Conservation (phyloP, 768 basidiomycete genomes). For the Hebeloma cylindrosporum region DNA sequence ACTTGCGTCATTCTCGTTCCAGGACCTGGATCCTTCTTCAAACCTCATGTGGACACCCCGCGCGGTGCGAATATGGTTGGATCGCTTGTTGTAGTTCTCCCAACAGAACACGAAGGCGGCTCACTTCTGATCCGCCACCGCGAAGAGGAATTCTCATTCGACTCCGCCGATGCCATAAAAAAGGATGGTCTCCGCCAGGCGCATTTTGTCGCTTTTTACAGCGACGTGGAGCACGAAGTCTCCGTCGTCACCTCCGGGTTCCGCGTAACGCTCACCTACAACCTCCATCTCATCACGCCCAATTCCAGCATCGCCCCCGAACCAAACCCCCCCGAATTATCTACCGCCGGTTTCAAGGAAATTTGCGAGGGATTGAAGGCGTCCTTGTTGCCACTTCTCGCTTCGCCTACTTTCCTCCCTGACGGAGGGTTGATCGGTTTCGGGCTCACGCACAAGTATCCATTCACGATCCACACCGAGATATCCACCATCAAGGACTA, state of each 20-base stretch:
- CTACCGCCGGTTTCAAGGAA: too few relatives aligned
- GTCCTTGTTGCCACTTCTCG: constrained; percentile 26
- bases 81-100: constrained; percentile 52
- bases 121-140: constrained; percentile 35
- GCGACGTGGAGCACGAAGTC: constrained; percentile 45
- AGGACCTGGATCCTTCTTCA: constrained; percentile 49
- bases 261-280: constrained; percentile 43
- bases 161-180: constrained; percentile 32
- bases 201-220: constrained; percentile 35
- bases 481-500: constrained; percentile 16
- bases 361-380: too few relatives aligned
- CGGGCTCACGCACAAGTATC: constrained; percentile 36
- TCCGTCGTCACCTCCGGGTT: constrained; percentile 33
- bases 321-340: too few relatives aligned
- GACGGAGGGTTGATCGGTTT: constrained; percentile 35
- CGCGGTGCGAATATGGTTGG: constrained; percentile 46
- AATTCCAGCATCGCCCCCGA: neutral
- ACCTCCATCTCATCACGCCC: constrained; percentile 30
- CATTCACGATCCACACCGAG: constrained; percentile 16
- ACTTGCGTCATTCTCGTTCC: neutral
- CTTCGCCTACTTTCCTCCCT: constrained; percentile 27
- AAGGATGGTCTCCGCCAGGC: constrained; percentile 23
- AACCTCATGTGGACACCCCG: constrained; percentile 50
- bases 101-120: constrained; percentile 47
- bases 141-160: constrained; percentile 36